phyloP scores from a whole-genome alignment of 768 basidiomycete genomes.

The Boletus insuetus region DNA sequence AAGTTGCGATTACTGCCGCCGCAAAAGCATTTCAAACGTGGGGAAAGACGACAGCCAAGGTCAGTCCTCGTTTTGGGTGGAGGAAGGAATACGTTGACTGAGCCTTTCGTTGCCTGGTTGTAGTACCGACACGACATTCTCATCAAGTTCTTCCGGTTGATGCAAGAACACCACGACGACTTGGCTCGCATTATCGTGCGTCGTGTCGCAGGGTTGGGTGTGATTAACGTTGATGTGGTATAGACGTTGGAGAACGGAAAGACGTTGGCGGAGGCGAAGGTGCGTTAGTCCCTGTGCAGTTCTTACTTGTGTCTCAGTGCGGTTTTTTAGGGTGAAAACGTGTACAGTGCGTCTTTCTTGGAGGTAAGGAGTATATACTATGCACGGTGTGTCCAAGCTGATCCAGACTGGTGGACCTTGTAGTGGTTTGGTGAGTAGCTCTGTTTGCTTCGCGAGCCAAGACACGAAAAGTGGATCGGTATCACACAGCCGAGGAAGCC shows the following conservation, averaged over 20 bases:
- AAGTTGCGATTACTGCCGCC: constrained; percentile 82
- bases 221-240: constrained; percentile 8
- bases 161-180: constrained; percentile 85
- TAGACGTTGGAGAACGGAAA: constrained; percentile 97
- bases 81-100: not conserved
- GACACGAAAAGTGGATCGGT: not conserved
- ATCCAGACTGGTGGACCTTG: not conserved
- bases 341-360: constrained; percentile 82
- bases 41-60: constrained; percentile 87
- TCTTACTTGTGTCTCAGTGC: not conserved
- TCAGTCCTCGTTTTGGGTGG: constrained; percentile 25
- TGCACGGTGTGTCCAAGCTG: not conserved
- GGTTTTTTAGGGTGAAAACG: constrained; percentile 63
- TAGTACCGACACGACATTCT: constrained; percentile 84
- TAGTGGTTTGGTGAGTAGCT: constrained; percentile 74
- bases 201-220: constrained; percentile 6
- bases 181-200: constrained; percentile 81
- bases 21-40: constrained; percentile 77
- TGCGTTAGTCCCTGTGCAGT: constrained; percentile 22
- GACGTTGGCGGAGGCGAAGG: constrained; percentile 79
- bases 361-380: constrained; percentile 53
- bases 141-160: constrained; percentile 71
- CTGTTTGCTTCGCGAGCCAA: not conserved
- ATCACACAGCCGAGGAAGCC: constrained; percentile 77
- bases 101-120: not conserved